Base-by-base conservation (phyloP, 441 rosid genomes). In the Aquilaria agallochum region DNA sequence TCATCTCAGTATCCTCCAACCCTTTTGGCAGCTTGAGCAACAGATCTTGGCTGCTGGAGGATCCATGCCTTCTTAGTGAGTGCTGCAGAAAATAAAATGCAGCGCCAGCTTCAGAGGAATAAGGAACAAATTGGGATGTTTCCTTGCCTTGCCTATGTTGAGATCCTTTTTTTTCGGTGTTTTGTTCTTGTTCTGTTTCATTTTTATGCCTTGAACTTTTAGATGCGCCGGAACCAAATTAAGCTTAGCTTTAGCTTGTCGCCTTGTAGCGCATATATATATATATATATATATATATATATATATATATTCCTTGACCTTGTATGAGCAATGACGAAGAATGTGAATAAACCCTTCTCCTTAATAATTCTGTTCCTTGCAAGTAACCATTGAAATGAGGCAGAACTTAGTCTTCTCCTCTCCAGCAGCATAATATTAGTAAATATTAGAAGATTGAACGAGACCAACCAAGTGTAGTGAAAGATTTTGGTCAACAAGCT, bases 41-140 rank as follows among this genome's bases (percentile, higher is more conserved):
- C 80, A 83, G 70, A 47, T 81, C 6, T 44, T 75, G 72, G 76
- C 79, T 33, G 82, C 83, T 10, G 78, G 82, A 5, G 79, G 85
- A 46, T 62, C 75, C 36, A 65, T 73, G 69, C 76, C 73, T 40
- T 40, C 45, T 40, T 40, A 10, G 42, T 42, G 53, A 42, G 9
- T 52, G 59, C 42, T 62, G 58, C 30, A 27, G 31, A 34, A 27
- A 31, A 20, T 12, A 45, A 54, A 11, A 44, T 51, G 40, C 53
- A 60, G 33, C 3, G 31, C 27, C 52, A 31, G 52, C 58, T 62
- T 61, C 61, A 47, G 45, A 45, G 54, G 14, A 46, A 31, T 31
- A 31, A 34, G 48, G 40, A 50, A 30, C 46, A 45, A 59, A 54
- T 53, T 61, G 63, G 63, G 61, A 53, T 34, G 65, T 20, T 20